Conservation (phyloP, 1,284 basidiomycete species). For the Ganoderma boninense region DNA sequence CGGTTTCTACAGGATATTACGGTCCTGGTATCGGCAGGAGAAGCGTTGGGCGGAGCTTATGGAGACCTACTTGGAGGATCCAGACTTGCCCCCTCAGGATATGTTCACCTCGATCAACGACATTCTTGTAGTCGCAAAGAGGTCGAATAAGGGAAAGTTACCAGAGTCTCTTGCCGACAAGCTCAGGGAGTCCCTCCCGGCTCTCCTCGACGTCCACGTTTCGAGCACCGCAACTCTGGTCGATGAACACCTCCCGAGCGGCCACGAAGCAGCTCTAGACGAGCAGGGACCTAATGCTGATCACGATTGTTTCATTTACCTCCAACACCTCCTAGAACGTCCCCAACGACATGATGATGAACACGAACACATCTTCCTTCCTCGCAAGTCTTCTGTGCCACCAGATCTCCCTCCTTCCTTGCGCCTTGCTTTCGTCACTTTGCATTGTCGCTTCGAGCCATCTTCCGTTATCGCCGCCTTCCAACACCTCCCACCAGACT, state of each 20-base stretch:
- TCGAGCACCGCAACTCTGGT: constrained; percentile 78
- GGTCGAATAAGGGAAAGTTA: constrained; percentile 54
- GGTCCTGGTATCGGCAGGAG: constrained; percentile 81
- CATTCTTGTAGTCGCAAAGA: constrained; percentile 59
- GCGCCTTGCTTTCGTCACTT: constrained; percentile 71
- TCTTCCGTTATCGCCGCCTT: constrained; percentile 73
- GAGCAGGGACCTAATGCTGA: constrained; percentile 54
- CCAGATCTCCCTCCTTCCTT: constrained; percentile 48
- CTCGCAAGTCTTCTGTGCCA: constrained; percentile 19
- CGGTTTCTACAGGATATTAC: constrained; percentile 91
- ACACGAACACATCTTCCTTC: constrained; percentile 48
- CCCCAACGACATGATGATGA: constrained; percentile 57
- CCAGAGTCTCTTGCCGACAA: constrained; percentile 61
- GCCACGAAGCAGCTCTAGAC: constrained; percentile 68
- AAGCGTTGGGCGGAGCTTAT: constrained; percentile 81
- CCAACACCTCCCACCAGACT: constrained; percentile 60
- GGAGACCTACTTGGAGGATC: constrained; percentile 80
- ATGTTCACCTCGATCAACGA: constrained; percentile 73
- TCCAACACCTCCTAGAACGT: constrained; percentile 79
- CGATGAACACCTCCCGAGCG: constrained; percentile 69
- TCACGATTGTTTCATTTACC: constrained; percentile 78
- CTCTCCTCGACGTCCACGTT: constrained; percentile 71
- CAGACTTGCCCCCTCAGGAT: constrained; percentile 65
- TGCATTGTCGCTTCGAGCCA: constrained; percentile 81
- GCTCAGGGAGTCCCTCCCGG: constrained; percentile 66